Evolutionary conservation across 257 asterid genomes (phyloP).

Genomic region (Leonotis leonurus): DNA sequence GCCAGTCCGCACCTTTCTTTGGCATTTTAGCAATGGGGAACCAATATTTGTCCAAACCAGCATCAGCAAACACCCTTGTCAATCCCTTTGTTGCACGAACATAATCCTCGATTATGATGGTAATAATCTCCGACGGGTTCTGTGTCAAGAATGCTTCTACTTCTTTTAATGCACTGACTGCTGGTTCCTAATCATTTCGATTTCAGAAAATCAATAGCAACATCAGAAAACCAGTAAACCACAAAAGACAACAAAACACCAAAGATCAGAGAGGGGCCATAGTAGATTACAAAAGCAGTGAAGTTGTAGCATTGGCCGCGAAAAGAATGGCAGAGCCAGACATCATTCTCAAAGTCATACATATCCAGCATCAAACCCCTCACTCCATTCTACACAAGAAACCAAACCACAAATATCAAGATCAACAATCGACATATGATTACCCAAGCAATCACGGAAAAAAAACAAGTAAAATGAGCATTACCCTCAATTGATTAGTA

Average conservation of each 20-base stretch:
- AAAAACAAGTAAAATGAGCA: neutral
- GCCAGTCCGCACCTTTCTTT: constrained; percentile 87
- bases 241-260: neutral
- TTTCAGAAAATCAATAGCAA: constrained; percentile 9
- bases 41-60: constrained; percentile 91
- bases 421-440: neutral
- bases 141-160: constrained; percentile 85
- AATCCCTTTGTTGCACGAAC: constrained; percentile 82
- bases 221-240: constrained; percentile 23
- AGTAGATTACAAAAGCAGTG: constrained; percentile 77
- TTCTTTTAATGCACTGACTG: constrained; percentile 65
- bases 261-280: constrained; percentile 1
- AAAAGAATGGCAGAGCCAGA: constrained; percentile 97
- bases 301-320: constrained; percentile 91
- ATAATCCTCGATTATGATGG: constrained; percentile 94
- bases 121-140: constrained; percentile 73
- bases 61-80: constrained; percentile 60
- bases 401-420: constrained; percentile 4
- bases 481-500: constrained; percentile 80
- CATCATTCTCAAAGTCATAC: constrained; percentile 92
- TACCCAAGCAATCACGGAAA: neutral
- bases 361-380: constrained; percentile 98
- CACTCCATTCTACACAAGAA: constrained; percentile 75
- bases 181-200: constrained; percentile 55
- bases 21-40: constrained; percentile 90